Conservation (phyloP, 208 protist genomes). For the Porcisia hertigi region DNA sequence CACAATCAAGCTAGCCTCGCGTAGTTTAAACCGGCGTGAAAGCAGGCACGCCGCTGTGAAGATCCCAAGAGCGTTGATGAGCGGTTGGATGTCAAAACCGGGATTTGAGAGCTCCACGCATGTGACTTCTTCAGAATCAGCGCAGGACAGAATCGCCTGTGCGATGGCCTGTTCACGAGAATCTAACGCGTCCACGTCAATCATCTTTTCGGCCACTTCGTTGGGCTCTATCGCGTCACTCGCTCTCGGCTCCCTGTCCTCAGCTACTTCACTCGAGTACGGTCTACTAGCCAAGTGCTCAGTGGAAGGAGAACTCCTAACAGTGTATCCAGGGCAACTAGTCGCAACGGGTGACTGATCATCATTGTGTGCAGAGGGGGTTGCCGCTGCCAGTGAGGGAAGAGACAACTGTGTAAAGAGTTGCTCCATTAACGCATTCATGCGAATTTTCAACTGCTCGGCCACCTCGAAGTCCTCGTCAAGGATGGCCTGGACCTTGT, state of each 20-base stretch:
- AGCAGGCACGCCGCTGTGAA: conserved; percentile 80
- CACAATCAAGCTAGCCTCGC: conserved; percentile 68
- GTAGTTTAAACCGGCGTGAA: conserved; percentile 68
- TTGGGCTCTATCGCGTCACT: conserved; percentile 18
- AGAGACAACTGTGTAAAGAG: conserved; percentile 53
- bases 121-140: conserved; percentile 23
- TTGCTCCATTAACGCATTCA: conserved; percentile 68
- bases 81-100: conserved; percentile 32
- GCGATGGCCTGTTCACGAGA: conserved; percentile 33
- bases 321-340: neutral
- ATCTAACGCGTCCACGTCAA: conserved; percentile 7
- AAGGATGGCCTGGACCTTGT: conserved; percentile 91
- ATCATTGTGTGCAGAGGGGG: neutral
- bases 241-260: neutral
- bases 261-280: neutral
- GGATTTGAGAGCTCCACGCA: conserved; percentile 22
- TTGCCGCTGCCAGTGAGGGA: conserved; percentile 24
- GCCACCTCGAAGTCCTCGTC: conserved; percentile 89
- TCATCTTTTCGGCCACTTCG: conserved; percentile 11
- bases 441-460: conserved; percentile 63
- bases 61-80: conserved; percentile 42
- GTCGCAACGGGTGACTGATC: neutral
- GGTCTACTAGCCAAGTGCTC: neutral
- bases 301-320: neutral
- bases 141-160: conserved; percentile 30